phyloP scores from a whole-genome alignment of 164 flowering plant species.

The Aristolochia contorta region DNA sequence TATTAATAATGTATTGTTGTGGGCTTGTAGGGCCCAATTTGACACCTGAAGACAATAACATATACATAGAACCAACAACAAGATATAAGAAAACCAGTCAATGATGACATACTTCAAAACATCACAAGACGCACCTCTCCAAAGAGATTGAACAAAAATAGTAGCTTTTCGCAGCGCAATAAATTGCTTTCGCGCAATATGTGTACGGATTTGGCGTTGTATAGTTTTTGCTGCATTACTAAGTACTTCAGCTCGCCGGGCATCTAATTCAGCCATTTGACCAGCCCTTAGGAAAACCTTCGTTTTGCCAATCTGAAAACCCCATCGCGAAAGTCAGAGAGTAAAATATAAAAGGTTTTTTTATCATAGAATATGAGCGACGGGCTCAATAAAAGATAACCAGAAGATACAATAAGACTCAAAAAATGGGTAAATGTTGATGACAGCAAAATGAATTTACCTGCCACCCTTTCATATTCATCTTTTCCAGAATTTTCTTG shows the following conservation, averaged over 20 bases:
- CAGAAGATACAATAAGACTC: no score
- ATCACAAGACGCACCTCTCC: constrained; percentile 47
- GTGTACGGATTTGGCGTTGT: constrained; percentile 46
- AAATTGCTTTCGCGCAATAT: constrained; percentile 47
- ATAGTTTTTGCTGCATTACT: constrained; percentile 48
- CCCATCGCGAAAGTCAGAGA: not conserved
- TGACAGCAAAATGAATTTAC: constrained; percentile 19
- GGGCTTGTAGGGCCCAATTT: no score
- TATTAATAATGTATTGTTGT: no score
- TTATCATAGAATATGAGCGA: no score
- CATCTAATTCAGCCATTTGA: constrained; percentile 93
- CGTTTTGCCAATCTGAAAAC: constrained; percentile 70
- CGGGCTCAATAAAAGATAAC: not conserved
- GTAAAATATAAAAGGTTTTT: not conserved
- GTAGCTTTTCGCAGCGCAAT: constrained; percentile 41
- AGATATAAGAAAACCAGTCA: not conserved
- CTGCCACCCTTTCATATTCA: constrained; percentile 65
- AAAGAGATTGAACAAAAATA: constrained; percentile 45
- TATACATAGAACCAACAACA: not conserved
- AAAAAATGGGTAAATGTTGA: not conserved
- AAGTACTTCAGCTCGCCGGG: constrained; percentile 49
- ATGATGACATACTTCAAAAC: not conserved
- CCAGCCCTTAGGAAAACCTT: constrained; percentile 85
- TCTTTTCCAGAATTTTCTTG: constrained; percentile 58
- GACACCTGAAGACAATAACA: not conserved